Percentiles rank a stretch among this genome's conserved stretches.
These are phyloP conservation scores for Dactylellina leptospora DNA, from an alignment of 2,329 filamentous ascomycete species.

Conservation along the genomic window DNA sequence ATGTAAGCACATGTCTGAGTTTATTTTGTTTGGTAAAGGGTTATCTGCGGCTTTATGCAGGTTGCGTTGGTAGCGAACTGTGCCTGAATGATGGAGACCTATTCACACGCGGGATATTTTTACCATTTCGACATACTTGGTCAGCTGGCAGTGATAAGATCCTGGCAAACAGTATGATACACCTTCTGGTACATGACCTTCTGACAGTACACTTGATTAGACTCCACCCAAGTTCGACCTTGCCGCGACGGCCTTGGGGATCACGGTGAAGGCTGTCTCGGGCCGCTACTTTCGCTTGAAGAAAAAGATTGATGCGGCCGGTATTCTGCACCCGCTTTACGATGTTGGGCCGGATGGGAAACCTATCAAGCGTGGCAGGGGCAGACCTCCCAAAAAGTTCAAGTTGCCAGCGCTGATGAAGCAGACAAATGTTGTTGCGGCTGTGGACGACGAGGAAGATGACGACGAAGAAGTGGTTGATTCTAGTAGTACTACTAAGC, in stretches of 20 bases:
- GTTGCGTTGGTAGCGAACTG: too few relatives aligned
- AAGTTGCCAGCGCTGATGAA: neutral
- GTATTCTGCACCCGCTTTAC: slow-evolving; percentile 15
- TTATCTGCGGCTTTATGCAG: too few relatives aligned
- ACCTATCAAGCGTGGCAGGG: slow-evolving; percentile 37
- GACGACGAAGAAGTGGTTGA: slow-evolving; percentile 9
- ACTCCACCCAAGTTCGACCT: slow-evolving; percentile 41
- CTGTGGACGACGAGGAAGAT: neutral
- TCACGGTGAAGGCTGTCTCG: slow-evolving; percentile 20
- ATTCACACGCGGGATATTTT: neutral
- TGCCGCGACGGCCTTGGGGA: slow-evolving; percentile 26
- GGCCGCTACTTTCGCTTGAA: slow-evolving; percentile 38
- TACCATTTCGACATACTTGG: neutral
- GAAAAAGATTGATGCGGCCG: slow-evolving; percentile 36
- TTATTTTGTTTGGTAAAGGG: too few relatives aligned
- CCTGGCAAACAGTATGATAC: too few relatives aligned
- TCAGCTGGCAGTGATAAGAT: too few relatives aligned
- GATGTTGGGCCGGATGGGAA: slow-evolving; percentile 35
- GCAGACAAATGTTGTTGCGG: neutral
- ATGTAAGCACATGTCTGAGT: slow-evolving; percentile 11
- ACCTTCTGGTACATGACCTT: neutral
- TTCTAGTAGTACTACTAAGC: too few relatives aligned
- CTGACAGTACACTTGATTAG: neutral
- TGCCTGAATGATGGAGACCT: slow-evolving; percentile 1
- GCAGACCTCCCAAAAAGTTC: slow-evolving; percentile 26